These are phyloP conservation scores for Pythium myriotylum DNA, from an alignment of 352 stramenopile species.

Conservation along the genomic window DNA sequence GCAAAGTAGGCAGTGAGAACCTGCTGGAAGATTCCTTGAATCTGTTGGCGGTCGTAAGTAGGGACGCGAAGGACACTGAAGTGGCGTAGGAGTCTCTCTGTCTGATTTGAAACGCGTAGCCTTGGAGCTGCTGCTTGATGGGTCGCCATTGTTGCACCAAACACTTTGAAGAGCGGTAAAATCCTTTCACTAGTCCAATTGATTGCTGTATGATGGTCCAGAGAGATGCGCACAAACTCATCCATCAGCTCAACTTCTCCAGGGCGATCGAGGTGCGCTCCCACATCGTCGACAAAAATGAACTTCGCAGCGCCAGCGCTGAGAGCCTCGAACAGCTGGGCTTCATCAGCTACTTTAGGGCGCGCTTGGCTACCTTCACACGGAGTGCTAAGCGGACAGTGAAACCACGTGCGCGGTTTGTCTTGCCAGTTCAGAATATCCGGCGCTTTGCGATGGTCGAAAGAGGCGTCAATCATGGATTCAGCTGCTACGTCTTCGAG, in stretches of 20 bases:
- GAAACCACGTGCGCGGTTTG: constrained; percentile 51
- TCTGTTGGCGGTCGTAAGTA: constrained; percentile 43
- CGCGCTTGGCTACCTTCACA: constrained; percentile 2
- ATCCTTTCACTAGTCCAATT: constrained; percentile 37
- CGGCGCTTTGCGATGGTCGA: constrained; percentile 42
- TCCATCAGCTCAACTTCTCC: constrained; percentile 17
- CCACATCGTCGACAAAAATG: constrained; percentile 64
- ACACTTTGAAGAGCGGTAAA: constrained; percentile 32
- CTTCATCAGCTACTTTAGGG: constrained; percentile 39
- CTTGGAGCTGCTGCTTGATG: not conserved
- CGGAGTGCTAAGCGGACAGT: not conserved
- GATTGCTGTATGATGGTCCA: constrained; percentile 49
- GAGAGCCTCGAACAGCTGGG: constrained; percentile 36
- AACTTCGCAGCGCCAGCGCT: constrained; percentile 30
- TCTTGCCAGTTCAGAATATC: constrained; percentile 51
- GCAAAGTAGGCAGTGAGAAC: constrained; percentile 44
- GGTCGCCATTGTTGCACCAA: constrained; percentile 45
- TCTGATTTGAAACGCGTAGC: not conserved
- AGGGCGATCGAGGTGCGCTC: not conserved
- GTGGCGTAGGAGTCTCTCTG: constrained; percentile 46
- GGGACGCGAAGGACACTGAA: constrained; percentile 52
- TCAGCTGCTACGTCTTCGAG: constrained; percentile 37
- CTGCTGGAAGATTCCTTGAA: constrained; percentile 52
- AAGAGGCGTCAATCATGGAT: constrained; percentile 49
- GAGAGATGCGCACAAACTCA: constrained; percentile 49